Percentiles rank a stretch among this genome's conserved stretches.
These are phyloP conservation scores for Colletotrichum somersetense DNA, from an alignment of 2,329 filamentous ascomycete species.

Conservation along the genomic window DNA sequence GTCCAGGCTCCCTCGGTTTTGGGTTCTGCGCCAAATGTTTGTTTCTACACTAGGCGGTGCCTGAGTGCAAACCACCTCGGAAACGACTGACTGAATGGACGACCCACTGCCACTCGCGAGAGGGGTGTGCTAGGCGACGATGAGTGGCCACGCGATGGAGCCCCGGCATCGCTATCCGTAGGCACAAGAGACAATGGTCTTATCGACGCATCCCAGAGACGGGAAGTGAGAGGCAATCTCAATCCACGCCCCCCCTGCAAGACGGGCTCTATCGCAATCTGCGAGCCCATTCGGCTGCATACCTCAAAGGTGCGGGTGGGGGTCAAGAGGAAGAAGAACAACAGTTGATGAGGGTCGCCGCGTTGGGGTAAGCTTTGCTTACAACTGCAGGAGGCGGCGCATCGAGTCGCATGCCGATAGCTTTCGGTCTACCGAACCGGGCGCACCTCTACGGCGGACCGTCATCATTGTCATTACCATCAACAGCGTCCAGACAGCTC, in stretches of 20 bases:
- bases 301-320: neutral
- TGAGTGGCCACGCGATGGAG: conserved; percentile 11
- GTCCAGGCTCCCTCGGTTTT: neutral
- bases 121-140: neutral
- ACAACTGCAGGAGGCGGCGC: neutral
- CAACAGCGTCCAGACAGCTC: conserved; percentile 7
- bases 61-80: neutral
- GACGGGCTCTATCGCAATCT: neutral
- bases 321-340: neutral
- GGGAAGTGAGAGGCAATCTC: neutral
- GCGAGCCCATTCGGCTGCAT: neutral
- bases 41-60: neutral
- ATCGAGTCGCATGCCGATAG: neutral
- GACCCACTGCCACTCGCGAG: conserved; percentile 3
- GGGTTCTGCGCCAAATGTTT: conserved; percentile 15
- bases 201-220: neutral
- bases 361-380: neutral
- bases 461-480: neutral
- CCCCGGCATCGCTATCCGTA: neutral
- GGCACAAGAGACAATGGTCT: conserved; percentile 6
- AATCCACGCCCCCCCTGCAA: neutral
- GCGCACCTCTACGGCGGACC: neutral
- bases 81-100: neutral
- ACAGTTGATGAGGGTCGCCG: neutral
- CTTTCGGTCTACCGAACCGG: conserved; percentile 7